Evolutionary conservation across 2,329 filamentous ascomycete genomes (phyloP).

Genomic region (Sporothrix sp.): DNA sequence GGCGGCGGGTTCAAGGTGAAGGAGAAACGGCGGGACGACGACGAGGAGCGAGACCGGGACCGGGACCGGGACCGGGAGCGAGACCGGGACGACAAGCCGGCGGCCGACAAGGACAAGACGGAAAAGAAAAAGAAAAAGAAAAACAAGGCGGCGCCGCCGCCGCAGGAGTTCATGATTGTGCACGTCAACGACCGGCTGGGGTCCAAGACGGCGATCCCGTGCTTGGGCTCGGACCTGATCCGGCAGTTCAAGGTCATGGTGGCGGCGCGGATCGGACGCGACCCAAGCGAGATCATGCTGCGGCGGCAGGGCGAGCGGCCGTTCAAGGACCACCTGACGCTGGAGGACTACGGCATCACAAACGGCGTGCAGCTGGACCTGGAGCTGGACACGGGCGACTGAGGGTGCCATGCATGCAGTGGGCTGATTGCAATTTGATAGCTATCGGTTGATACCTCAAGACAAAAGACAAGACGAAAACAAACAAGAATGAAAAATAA

Average conservation of each 20-base stretch:
- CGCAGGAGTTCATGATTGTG: constrained; percentile 61
- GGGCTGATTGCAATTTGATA: not conserved
- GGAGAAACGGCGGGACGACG: constrained; percentile 40
- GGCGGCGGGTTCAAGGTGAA: constrained; percentile 50
- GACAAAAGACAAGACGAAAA: not conserved
- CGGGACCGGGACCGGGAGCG: constrained; percentile 10
- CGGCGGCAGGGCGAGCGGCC: constrained; percentile 87
- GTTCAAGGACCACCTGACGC: constrained; percentile 80
- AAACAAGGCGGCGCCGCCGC: not conserved
- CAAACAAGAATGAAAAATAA: not conserved
- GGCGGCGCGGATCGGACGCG: constrained; percentile 75
- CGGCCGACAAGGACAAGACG: constrained; percentile 17
- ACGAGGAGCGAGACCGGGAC: constrained; percentile 32
- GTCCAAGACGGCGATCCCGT: constrained; percentile 90
- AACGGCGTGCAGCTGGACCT: constrained; percentile 69
- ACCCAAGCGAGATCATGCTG: constrained; percentile 83
- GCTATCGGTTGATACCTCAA: not conserved
- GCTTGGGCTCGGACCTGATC: constrained; percentile 73
- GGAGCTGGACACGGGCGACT: constrained; percentile 53
- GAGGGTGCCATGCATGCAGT: constrained; percentile 21
- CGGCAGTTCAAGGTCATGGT: constrained; percentile 87
- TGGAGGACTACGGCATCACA: constrained; percentile 89
- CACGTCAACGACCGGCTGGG: constrained; percentile 91
- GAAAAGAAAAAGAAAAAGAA: constrained; percentile 41
- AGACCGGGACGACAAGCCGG: constrained; percentile 18